These are phyloP conservation scores for Meyerozyma sp. DNA, from an alignment of 1,139 yeast genomes.

Conservation along the genomic window DNA sequence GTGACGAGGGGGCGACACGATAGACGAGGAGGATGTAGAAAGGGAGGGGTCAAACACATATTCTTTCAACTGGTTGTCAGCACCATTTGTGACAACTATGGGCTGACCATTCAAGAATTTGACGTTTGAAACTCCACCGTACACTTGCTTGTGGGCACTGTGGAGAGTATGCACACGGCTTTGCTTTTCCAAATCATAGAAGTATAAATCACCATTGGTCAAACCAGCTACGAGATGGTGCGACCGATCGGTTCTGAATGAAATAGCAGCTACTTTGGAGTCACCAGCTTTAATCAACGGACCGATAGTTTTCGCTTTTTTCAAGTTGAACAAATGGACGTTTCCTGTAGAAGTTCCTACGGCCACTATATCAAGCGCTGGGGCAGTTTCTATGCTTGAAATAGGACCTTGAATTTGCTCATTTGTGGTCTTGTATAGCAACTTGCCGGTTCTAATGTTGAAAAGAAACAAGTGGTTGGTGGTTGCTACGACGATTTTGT, in stretches of 20 bases:
- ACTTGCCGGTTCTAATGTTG: slow-evolving; percentile 76
- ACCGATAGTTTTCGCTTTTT: slow-evolving; percentile 53
- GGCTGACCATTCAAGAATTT: slow-evolving; percentile 90
- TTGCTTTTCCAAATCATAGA: slow-evolving; percentile 73
- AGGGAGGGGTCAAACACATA: slow-evolving; percentile 90
- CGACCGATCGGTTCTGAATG: slow-evolving; percentile 90
- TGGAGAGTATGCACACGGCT: slow-evolving; percentile 72
- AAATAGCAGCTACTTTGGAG: slow-evolving; percentile 57
- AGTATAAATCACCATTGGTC: slow-evolving; percentile 74
- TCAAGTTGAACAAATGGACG: slow-evolving; percentile 61
- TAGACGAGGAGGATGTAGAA: slow-evolving; percentile 56
- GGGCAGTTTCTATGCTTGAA: slow-evolving; percentile 72
- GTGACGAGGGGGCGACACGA: slow-evolving; percentile 86
- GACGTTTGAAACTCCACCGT: slow-evolving; percentile 78
- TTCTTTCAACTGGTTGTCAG: slow-evolving; percentile 86
- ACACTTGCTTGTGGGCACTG: slow-evolving; percentile 64
- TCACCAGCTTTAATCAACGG: slow-evolving; percentile 52
- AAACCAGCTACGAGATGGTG: slow-evolving; percentile 81
- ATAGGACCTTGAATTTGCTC: slow-evolving; percentile 45
- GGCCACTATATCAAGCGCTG: slow-evolving; percentile 80
- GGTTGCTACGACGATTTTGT: slow-evolving; percentile 77
- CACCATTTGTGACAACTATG: slow-evolving; percentile 84
- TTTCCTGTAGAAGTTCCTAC: slow-evolving; percentile 71
- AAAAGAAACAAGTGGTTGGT: slow-evolving; percentile 56
- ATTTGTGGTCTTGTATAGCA: slow-evolving; percentile 52